phyloP scores from a whole-genome alignment of 2,329 filamentous ascomycete genomes.

The Epichloe gansuensis region DNA sequence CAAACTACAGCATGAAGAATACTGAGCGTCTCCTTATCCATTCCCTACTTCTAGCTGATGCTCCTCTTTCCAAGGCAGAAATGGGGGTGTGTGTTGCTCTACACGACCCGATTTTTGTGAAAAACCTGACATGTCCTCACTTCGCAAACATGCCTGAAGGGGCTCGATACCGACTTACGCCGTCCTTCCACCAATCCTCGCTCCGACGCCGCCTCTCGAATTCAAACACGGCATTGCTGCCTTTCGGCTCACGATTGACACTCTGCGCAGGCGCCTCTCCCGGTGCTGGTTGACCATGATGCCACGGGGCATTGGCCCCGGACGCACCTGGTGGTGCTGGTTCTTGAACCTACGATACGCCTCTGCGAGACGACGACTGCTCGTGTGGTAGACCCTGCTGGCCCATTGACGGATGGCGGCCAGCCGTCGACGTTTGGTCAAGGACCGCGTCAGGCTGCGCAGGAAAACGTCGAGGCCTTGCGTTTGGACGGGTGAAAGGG shows the following conservation, averaged over 20 bases:
- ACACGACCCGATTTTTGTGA: neutral
- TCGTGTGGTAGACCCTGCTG: conserved; percentile 14
- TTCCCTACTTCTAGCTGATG: neutral
- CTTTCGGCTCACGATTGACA: conserved; percentile 14
- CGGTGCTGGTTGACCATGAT: neutral
- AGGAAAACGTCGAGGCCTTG: conserved; percentile 21
- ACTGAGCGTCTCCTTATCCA: neutral
- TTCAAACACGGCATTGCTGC: conserved; percentile 14
- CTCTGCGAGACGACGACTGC: conserved; percentile 15
- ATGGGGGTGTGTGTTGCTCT: neutral
- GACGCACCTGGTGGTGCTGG: conserved; percentile 10
- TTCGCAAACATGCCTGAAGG: conserved; percentile 6
- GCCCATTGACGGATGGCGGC: conserved; percentile 19
- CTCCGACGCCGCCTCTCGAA: conserved; percentile 13
- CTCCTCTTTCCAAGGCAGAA: neutral
- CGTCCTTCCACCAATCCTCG: conserved; percentile 25
- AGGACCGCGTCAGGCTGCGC: conserved; percentile 14
- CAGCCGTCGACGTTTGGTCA: conserved; percentile 15
- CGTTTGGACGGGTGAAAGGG: conserved; percentile 14
- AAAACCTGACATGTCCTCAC: neutral
- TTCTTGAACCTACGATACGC: conserved; percentile 17
- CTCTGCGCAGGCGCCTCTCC: conserved; percentile 6
- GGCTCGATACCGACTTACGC: conserved; percentile 18
- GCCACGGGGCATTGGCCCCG: neutral
- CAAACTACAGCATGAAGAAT: no score